Evolutionary conservation across 441 rosid genomes (phyloP).

Genomic region (Pelargonium australe): DNA sequence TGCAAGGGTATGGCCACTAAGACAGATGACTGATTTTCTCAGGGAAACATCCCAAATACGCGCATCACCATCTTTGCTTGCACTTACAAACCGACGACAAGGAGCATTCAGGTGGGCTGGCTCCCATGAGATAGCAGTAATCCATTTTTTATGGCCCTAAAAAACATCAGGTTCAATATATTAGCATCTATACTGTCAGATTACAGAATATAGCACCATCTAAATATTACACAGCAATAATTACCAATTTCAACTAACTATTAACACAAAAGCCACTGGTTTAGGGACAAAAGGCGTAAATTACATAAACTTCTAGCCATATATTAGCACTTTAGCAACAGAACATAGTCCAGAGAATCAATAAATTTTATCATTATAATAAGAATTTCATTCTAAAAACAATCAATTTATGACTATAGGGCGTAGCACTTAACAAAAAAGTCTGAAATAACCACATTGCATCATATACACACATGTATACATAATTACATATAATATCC

Average conservation of each 20-base stretch:
- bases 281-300: neutral
- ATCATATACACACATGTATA: neutral
- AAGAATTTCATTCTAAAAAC: neutral
- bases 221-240: neutral
- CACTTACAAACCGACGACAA: constrained; percentile 90
- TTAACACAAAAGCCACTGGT: neutral
- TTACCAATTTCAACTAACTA: neutral
- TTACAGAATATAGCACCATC: neutral
- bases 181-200: constrained; percentile 8
- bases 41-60: constrained; percentile 83
- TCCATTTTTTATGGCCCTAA: constrained; percentile 99
- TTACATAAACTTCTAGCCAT: neutral
- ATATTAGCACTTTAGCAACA: neutral
- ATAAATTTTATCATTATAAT: neutral
- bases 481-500: neutral
- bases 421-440: neutral
- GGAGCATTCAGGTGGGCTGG: constrained; percentile 88
- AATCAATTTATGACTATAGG: neutral
- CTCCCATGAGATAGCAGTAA: constrained; percentile 96
- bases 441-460: neutral
- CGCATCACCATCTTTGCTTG: constrained; percentile 99
- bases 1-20: constrained; percentile 88
- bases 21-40: constrained; percentile 64
- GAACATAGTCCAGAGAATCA: neutral
- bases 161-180: constrained; percentile 18